Evolutionary conservation across 441 rosid species (phyloP), one percentile per base, ranked within the genome.

Genomic region (Isatis lusitanica): DNA sequence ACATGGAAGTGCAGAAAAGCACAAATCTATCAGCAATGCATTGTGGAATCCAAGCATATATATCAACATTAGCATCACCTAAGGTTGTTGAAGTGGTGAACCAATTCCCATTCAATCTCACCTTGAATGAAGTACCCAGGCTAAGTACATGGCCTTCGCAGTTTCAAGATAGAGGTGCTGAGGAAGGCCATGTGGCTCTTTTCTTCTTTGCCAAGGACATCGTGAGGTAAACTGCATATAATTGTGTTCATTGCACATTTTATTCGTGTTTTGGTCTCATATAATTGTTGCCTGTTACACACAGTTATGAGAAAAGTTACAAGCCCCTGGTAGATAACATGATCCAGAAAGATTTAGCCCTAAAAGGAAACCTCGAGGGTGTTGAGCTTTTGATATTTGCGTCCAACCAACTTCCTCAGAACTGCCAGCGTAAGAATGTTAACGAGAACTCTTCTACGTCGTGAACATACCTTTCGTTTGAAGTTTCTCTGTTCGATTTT

Each of bases 181-280:
- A 78, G 71, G 99, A 93, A 77, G 88, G 88, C 71, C 85, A 96
- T 77, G 89, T 96, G 81, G 99, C 99, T 73, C 91, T 96, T 38
- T 96, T 89, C 90, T 90, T 96, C 71, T 96, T 93, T 83, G 98
- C 99, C 38, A 85, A 87, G 85, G 96, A 93, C 83, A 74, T 79
- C 18, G 96, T 86, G 76, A 92, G 98, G 99, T 92, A 78, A 71
- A 21, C 24, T 74, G 31, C 30, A 42, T 18, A 30, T 58, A 43
- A 11, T 30, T 62, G 36, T 52, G 21, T 26, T 66, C 12, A 30
- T 43, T 66, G 59, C 60, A 47, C 42, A 36, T 48, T 18, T 30
- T 50, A 9, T 39, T 39, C 16, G 5, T 28, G 70, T 7, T 59
- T 47, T 59, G 68, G 58, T 76, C 24, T 21, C 35, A 18, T 21